Evolutionary conservation across 176 grass and related monocot genomes (phyloP).

Genomic region (Oryza rufipogon): DNA sequence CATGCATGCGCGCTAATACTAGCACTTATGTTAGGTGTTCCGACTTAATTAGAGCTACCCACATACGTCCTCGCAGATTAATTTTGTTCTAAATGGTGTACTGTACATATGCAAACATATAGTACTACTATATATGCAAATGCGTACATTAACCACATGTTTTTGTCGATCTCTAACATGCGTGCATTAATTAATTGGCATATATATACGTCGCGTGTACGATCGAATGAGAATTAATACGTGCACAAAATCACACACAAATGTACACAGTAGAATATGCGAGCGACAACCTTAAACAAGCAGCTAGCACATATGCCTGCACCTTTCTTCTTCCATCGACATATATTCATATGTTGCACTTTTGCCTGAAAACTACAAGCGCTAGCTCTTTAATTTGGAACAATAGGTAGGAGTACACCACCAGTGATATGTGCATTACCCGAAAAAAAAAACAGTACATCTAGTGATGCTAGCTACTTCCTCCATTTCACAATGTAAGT

Average conservation of each 20-base stretch:
- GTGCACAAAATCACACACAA: too few relatives aligned
- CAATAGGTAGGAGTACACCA: background rate
- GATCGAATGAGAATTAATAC: too few relatives aligned
- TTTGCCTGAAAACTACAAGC: background rate
- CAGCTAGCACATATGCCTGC: background rate
- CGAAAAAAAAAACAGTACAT: background rate
- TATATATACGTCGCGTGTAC: too few relatives aligned
- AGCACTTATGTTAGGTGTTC: too few relatives aligned
- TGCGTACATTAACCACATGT: too few relatives aligned
- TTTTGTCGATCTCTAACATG: too few relatives aligned
- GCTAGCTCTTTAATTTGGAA: background rate
- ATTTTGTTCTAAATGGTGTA: background rate
- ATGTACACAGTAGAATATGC: background rate
- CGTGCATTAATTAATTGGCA: too few relatives aligned
- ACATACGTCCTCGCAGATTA: background rate
- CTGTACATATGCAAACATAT: too few relatives aligned
- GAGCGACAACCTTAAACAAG: background rate
- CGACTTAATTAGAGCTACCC: too few relatives aligned
- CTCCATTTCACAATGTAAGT: too few relatives aligned
- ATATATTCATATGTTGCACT: slow-evolving; percentile 19
- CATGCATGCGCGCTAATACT: background rate
- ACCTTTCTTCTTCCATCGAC: background rate
- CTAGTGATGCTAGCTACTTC: too few relatives aligned
- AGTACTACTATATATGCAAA: too few relatives aligned
- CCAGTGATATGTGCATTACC: background rate